A percentile compares a stretch with the other conserved stretches of the same genome.
phyloP scores from a whole-genome alignment of 495 filamentous ascomycete genomes.

The Pseudoneurospora amorphoporcata region DNA sequence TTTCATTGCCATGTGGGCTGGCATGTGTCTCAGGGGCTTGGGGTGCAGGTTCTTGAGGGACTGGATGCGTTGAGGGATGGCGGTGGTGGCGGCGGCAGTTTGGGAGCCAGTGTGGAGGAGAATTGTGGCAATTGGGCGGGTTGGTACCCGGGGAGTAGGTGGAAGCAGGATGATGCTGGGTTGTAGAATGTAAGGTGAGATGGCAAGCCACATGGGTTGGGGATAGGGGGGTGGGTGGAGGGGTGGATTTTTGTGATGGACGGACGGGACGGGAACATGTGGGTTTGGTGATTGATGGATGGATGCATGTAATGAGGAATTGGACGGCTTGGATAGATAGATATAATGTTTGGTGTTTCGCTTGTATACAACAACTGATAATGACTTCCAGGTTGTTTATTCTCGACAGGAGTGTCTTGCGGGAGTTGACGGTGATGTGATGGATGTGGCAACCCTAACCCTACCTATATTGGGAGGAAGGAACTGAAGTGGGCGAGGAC shows the following conservation, averaged over 20 bases:
- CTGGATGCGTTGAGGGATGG: neutral
- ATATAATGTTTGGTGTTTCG: too few species aligned
- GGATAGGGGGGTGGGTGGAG: neutral
- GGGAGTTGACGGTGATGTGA: too few species aligned
- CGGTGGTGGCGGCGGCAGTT: neutral
- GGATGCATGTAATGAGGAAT: neutral
- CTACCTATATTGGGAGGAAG: too few species aligned
- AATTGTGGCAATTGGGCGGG: neutral
- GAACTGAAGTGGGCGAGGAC: too few species aligned
- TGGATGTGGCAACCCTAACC: too few species aligned
- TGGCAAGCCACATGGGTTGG: neutral
- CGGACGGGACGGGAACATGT: too few species aligned
- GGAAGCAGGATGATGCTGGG: neutral
- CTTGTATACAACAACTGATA: too few species aligned
- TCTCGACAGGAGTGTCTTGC: too few species aligned
- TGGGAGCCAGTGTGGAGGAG: neutral
- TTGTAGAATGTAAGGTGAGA: neutral
- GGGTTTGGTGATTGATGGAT: too few species aligned
- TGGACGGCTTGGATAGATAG: neutral
- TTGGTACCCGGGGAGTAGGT: neutral
- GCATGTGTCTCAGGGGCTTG: constrained; percentile 37
- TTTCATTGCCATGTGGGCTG: constrained; percentile 38
- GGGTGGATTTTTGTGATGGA: neutral
- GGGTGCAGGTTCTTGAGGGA: constrained; percentile 32
- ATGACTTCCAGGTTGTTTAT: too few species aligned